Evolutionary conservation across 768 basidiomycete species (phyloP).

Genomic region (Tylopilus felleus): DNA sequence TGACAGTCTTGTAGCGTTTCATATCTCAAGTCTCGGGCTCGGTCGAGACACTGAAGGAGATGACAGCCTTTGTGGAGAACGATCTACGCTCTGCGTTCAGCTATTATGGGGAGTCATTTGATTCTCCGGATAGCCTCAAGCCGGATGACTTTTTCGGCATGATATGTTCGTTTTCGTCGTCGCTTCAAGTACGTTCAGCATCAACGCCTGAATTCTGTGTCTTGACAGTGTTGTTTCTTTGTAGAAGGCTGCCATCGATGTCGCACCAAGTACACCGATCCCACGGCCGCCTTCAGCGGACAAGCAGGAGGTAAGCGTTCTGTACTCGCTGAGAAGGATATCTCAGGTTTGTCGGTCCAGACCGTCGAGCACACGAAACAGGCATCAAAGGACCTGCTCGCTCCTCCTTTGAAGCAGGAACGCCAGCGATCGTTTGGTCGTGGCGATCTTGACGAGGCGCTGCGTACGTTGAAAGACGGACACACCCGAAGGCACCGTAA

Average conservation of each 20-base stretch:
- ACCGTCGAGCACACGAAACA: constrained; percentile 38
- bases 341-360: constrained; percentile 28
- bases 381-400: constrained; percentile 28
- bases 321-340: not conserved
- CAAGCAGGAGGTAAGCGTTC: constrained; percentile 9
- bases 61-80: constrained; percentile 52
- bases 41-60: constrained; percentile 63
- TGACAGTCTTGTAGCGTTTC: constrained; percentile 25
- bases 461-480: constrained; percentile 74
- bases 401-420: constrained; percentile 41
- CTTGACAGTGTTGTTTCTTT: not conserved
- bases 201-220: not conserved
- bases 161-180: constrained; percentile 70
- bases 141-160: constrained; percentile 82
- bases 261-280: constrained; percentile 22
- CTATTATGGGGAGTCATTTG: constrained; percentile 78
- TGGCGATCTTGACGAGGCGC: constrained; percentile 81
- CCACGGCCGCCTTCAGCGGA: not conserved
- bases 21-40: constrained; percentile 40
- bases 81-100: constrained; percentile 58
- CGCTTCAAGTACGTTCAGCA: constrained; percentile 52
- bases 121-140: constrained; percentile 60
- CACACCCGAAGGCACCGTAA: constrained; percentile 23
- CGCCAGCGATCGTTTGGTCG: constrained; percentile 59
- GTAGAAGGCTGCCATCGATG: constrained; percentile 70